Conservation (phyloP, 345 rosid species). For the Anacardium occidentale region DNA sequence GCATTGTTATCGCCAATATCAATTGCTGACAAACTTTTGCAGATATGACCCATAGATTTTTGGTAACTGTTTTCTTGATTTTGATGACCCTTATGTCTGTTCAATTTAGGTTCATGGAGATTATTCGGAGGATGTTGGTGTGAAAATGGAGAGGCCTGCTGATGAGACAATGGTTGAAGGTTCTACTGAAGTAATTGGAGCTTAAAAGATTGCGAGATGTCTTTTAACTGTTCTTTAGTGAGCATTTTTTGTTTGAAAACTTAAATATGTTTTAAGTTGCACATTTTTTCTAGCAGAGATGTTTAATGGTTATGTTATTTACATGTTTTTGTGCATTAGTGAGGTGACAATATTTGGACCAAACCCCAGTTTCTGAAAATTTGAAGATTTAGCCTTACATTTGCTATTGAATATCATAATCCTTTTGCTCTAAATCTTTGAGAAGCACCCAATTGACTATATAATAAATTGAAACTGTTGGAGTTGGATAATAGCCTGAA, state of each 20-base stretch:
- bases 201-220: conserved; percentile 24
- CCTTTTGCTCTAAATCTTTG: no score
- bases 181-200: conserved; percentile 58
- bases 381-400: neutral
- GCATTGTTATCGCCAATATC: no score
- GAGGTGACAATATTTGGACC: neutral
- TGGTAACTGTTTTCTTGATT: neutral
- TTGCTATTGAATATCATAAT: no score
- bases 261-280: conserved; percentile 13
- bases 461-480: no score
- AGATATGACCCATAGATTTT: no score
- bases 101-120: conserved; percentile 77
- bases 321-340: neutral
- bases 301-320: conserved; percentile 4
- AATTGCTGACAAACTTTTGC: neutral
- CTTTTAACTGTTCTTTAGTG: neutral
- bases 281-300: conserved; percentile 3
- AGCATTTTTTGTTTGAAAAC: conserved; percentile 10
- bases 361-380: neutral
- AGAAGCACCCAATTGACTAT: no score
- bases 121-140: conserved; percentile 76
- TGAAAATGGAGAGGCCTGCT: conserved; percentile 76
- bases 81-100: neutral
- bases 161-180: conserved; percentile 69
- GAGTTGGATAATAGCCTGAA: no score